A percentile compares a stretch with the other conserved stretches of the same genome.
Evolutionary conservation across 768 basidiomycete species (phyloP).

Genomic region (Lactarius psammicola): DNA sequence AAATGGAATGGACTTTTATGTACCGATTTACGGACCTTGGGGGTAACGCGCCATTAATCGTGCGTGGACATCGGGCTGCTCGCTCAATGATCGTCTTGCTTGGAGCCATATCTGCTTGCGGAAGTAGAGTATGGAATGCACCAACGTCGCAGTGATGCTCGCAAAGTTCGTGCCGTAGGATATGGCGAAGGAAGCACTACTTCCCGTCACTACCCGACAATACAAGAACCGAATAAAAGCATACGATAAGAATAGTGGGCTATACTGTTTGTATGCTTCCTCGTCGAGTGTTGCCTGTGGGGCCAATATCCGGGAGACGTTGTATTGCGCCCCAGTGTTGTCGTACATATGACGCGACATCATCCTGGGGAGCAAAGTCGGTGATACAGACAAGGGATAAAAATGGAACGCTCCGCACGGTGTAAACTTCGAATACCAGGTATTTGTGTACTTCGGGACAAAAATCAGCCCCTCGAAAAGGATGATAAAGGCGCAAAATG

Average conservation of each 20-base stretch:
- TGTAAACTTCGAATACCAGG: constrained; percentile 38
- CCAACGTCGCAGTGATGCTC: constrained; percentile 45
- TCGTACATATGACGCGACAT: constrained; percentile 44
- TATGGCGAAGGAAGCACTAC: constrained; percentile 61
- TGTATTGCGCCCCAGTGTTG: constrained; percentile 43
- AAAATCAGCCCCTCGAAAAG: not conserved
- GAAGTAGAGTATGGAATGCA: constrained; percentile 48
- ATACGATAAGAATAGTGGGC: constrained; percentile 47
- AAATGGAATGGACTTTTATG: not conserved
- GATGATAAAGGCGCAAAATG: not conserved
- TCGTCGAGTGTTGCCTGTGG: constrained; percentile 38
- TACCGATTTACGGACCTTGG: constrained; percentile 19
- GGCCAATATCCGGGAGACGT: constrained; percentile 43
- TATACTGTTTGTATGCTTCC: constrained; percentile 42
- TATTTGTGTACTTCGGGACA: constrained; percentile 35
- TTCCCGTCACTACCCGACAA: constrained; percentile 21
- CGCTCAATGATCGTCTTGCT: constrained; percentile 43
- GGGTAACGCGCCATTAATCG: constrained; percentile 57
- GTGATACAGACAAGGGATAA: not conserved
- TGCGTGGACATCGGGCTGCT: constrained; percentile 52
- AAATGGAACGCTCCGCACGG: constrained; percentile 35
- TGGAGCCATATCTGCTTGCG: constrained; percentile 45
- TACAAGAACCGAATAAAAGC: constrained; percentile 57
- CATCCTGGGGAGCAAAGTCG: constrained; percentile 37
- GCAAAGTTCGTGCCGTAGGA: constrained; percentile 73